Conservation (phyloP, 2,329 filamentous ascomycete species). For the Aspergillus niger region DNA sequence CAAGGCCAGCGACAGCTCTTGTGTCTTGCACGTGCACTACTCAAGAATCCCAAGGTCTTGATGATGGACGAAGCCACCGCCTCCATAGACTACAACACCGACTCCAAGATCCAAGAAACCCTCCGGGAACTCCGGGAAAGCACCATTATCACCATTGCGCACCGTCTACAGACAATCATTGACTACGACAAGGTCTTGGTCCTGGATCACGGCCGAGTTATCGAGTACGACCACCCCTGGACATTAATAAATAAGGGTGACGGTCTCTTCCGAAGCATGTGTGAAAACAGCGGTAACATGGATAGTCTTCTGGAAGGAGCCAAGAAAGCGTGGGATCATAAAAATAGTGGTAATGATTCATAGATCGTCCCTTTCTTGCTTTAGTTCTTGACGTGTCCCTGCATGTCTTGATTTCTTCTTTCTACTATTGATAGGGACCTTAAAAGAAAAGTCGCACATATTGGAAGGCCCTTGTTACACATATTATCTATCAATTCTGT, state of each 20-base stretch:
- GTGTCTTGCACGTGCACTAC: slow-evolving; percentile 86
- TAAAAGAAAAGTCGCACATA: not conserved
- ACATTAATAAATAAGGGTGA: slow-evolving; percentile 72
- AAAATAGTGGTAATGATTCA: slow-evolving; percentile 49
- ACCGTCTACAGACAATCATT: slow-evolving; percentile 92
- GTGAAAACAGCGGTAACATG: slow-evolving; percentile 67
- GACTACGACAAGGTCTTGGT: slow-evolving; percentile 98
- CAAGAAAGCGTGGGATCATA: slow-evolving; percentile 51
- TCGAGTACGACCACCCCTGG: slow-evolving; percentile 90
- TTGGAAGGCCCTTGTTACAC: slow-evolving; percentile 5
- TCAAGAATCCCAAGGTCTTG: slow-evolving; percentile 89
- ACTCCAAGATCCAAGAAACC: slow-evolving; percentile 93
- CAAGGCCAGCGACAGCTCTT: slow-evolving; percentile 95
- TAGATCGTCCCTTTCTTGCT: slow-evolving; percentile 23
- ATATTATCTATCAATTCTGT: slow-evolving; percentile 4
- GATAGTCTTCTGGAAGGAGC: slow-evolving; percentile 60
- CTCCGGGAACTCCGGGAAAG: slow-evolving; percentile 84
- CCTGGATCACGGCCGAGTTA: slow-evolving; percentile 81
- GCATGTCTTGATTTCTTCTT: not conserved
- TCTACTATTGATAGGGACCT: not conserved
- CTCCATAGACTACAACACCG: slow-evolving; percentile 94
- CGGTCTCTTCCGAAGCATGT: slow-evolving; percentile 68
- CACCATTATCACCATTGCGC: slow-evolving; percentile 95
- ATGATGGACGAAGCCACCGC: slow-evolving; percentile 99
- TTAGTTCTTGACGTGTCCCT: not conserved